These are phyloP conservation scores for Nothopassalora personata DNA, from an alignment of 2,329 filamentous ascomycete species.

Conservation along the genomic window DNA sequence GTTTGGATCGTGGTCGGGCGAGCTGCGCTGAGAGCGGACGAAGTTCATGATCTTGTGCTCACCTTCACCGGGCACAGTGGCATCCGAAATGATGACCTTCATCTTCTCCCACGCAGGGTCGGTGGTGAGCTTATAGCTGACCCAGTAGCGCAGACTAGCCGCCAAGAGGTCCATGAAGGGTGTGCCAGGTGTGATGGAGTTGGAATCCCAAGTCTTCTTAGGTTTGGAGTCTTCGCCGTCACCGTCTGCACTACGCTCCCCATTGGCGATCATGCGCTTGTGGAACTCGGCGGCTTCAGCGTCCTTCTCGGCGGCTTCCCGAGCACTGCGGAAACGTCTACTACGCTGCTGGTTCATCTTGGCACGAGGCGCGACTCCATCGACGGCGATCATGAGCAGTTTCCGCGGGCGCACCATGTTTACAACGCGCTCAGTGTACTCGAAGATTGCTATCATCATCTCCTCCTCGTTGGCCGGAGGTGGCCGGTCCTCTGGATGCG, in stretches of 20 bases:
- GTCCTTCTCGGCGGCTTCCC: constrained; percentile 91
- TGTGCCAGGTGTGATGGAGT: constrained; percentile 87
- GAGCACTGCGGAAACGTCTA: constrained; percentile 86
- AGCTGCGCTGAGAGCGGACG: constrained; percentile 84
- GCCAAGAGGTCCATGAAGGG: constrained; percentile 98
- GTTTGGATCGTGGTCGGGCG: constrained; percentile 89
- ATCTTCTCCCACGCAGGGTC: constrained; percentile 93
- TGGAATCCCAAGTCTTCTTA: constrained; percentile 91
- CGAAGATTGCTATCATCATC: constrained; percentile 99
- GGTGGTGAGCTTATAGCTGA: constrained; percentile 93
- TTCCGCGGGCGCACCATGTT: constrained; percentile 98
- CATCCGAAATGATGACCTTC: constrained; percentile 98
- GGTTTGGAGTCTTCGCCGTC: constrained; percentile 42
- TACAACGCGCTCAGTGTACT: constrained; percentile 96
- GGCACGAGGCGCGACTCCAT: constrained; percentile 92
- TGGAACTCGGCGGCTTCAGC: constrained; percentile 83
- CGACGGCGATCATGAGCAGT: constrained; percentile 94
- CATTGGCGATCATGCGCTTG: constrained; percentile 71
- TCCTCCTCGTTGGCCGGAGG: constrained; percentile 91
- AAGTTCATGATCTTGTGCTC: constrained; percentile 99
- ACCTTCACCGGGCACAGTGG: constrained; percentile 93
- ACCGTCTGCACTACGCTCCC: constrained; percentile 29
- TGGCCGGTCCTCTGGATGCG: constrained; percentile 89
- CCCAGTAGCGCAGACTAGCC: constrained; percentile 88
- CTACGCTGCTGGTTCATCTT: constrained; percentile 99